Conservation (phyloP, 305 asterid genomes). For the Fraxinus albicans region DNA sequence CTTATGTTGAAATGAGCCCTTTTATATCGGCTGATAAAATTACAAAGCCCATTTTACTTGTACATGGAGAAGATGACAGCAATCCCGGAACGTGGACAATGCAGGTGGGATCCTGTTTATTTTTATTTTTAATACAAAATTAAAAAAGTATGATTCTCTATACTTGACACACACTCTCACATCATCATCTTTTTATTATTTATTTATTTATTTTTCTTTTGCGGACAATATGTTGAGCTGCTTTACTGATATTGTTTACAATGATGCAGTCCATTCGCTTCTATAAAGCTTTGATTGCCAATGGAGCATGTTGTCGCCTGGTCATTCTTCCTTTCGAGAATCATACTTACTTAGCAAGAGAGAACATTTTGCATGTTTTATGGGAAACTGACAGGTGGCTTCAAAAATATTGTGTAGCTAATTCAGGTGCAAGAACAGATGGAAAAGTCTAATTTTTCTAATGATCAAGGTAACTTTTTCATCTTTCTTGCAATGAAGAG, state of each 20-base stretch:
- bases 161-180: too few relatives aligned
- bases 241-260: not conserved
- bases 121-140: not conserved
- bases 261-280: conserved; percentile 84
- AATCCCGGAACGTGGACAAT: conserved; percentile 90
- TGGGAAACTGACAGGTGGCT: conserved; percentile 99
- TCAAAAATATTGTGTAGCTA: conserved; percentile 57
- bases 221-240: too few relatives aligned
- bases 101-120: conserved; percentile 58
- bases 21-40: conserved; percentile 86
- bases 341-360: conserved; percentile 92
- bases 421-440: conserved; percentile 2
- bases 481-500: too few relatives aligned
- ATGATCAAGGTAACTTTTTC: too few relatives aligned
- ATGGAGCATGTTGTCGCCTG: conserved; percentile 86
- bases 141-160: too few relatives aligned
- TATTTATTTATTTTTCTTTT: not conserved
- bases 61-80: conserved; percentile 97
- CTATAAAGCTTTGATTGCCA: conserved; percentile 90
- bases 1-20: conserved; percentile 88
- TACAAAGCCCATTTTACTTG: conserved; percentile 87
- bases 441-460: too few relatives aligned
- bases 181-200: not conserved
- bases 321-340: conserved; percentile 91
- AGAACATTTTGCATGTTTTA: conserved; percentile 92